A percentile compares a stretch with the other conserved stretches of the same genome.
These are phyloP conservation scores for Penicillium frequentans DNA, from an alignment of 2,329 filamentous ascomycete species.

Conservation along the genomic window DNA sequence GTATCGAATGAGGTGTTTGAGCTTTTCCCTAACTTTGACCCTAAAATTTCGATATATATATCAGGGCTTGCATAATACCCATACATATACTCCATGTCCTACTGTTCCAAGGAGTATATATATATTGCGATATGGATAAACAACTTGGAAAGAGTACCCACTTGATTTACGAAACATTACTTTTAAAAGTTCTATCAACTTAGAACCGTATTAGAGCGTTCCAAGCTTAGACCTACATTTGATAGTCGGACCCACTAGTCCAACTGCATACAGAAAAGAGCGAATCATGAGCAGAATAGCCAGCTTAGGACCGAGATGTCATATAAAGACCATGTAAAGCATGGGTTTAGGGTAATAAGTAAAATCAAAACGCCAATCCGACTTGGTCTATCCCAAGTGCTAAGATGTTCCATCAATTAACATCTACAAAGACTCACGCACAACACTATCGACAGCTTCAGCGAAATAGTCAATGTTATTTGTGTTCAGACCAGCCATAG, in stretches of 20 bases:
- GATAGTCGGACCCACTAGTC: not conserved
- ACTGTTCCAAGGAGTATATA: not conserved
- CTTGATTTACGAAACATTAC: too few species aligned
- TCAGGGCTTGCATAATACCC: not conserved
- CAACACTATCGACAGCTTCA: conserved; percentile 81
- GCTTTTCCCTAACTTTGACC: not conserved
- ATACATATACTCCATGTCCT: not conserved
- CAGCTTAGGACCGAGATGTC: not conserved
- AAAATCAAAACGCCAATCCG: not conserved
- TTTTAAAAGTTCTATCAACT: too few species aligned
- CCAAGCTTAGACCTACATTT: not conserved
- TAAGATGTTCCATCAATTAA: not conserved
- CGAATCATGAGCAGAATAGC: not conserved
- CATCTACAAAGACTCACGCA: conserved; percentile 47
- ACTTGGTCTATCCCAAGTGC: not conserved
- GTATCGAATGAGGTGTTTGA: not conserved
- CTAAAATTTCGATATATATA: not conserved
- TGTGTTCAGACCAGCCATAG: conserved; percentile 96
- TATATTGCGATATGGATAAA: too few species aligned
- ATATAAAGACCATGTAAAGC: not conserved
- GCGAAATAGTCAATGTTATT: conserved; percentile 92
- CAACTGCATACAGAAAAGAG: not conserved
- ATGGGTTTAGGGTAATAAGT: not conserved
- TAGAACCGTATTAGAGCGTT: not conserved
- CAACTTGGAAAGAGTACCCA: too few species aligned